Evolutionary conservation across 495 filamentous ascomycete genomes (phyloP), one percentile per base, ranked within the genome.

Genomic region (Geoglossum glabrum): DNA sequence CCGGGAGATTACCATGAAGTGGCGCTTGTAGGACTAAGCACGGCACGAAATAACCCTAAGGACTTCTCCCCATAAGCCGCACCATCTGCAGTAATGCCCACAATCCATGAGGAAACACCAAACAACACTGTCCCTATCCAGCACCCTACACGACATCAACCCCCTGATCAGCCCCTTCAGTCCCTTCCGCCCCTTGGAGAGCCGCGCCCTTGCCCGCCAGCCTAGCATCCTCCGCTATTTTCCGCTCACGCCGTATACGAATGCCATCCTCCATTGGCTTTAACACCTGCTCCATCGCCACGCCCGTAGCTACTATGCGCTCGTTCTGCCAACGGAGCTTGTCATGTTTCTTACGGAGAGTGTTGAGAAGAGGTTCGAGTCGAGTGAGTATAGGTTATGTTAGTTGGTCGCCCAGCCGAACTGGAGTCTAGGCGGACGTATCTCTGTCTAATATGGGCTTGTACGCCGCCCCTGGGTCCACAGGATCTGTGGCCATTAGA

Each of bases 201-300:
- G 1, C 28, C 28, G 15, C 49, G 17, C 23, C 49, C 28, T 30
- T 52, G 13, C 25, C 17, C 6, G 49, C 49, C 15, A 31, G 4
- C 23, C 23, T 52, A 1, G 49, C 49, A 31, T 52, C 19, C 25
- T 60, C 61, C 1, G 63, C 65, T 15, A 62, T 55, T 38, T 59
- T 59, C 56, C 60, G 51, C 46, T 67, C 65, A 33, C 57, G 56
- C 61, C 62, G 61, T 9, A 66, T 56, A 26, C 66, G 59, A 2
- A 68, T 55, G 1, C 66, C 64, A 27, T 66, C 64, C 36, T 68
- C 66, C 11, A 68, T 59, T 1, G 66, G 65, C 43, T 54, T 61
- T 58, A 68, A 43, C 5, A 31, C 43, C 9, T 56, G 58, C 36
- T 65, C 65, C 66, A 68, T 66, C 23, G 55, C 57, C 38, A 65